Conservation (phyloP, 768 basidiomycete species). For the Tremella mesenterica region DNA sequence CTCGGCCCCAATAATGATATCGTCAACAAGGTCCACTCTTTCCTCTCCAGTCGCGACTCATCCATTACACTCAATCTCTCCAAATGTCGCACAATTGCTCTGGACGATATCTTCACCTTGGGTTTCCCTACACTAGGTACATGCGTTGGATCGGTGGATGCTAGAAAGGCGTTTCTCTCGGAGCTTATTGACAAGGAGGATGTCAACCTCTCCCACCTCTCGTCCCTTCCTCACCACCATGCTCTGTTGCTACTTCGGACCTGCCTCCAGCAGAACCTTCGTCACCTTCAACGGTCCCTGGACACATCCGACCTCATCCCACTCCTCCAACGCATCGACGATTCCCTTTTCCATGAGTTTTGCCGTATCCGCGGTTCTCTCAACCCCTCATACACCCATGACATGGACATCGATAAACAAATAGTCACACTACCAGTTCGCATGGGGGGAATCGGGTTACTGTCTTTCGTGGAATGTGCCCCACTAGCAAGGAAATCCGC, state of each 20-base stretch:
- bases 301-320: not conserved
- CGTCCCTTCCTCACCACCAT: conserved; percentile 3
- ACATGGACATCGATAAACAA: not conserved
- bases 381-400: not conserved
- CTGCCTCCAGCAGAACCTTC: conserved; percentile 5
- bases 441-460: not conserved
- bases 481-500: not conserved
- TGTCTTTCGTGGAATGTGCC: not conserved
- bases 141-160: not conserved
- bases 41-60: not conserved
- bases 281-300: conserved; percentile 9
- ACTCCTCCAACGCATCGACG: not conserved
- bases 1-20: conserved; percentile 2
- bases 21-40: not conserved
- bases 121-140: not conserved
- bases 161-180: conserved; percentile 1
- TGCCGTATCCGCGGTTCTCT: not conserved
- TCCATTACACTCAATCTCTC: conserved; percentile 5
- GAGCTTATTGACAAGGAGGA: not conserved
- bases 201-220: not conserved
- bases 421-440: not conserved
- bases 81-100: conserved; percentile 3
- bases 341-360: not conserved
- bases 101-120: not conserved
- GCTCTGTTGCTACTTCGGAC: conserved; percentile 8